Conservation (phyloP, 192 early-diverging fungal species). For the Entrophospora sp. region DNA sequence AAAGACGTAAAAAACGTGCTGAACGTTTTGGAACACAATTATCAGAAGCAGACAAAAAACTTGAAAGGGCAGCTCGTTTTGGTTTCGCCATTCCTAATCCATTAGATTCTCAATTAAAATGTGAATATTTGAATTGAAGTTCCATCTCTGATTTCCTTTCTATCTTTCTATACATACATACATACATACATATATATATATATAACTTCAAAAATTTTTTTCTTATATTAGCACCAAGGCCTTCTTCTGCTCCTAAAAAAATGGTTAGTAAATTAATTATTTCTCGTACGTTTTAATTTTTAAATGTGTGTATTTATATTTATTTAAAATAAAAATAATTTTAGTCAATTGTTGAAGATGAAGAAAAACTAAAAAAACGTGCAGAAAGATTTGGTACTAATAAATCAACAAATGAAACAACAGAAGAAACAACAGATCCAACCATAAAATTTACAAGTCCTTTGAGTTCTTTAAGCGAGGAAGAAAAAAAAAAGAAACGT, state of each 20-base stretch:
- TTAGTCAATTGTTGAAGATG: slow-evolving; percentile 31
- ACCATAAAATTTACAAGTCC: too few species aligned
- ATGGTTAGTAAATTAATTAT: neutral
- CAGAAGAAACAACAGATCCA: too few species aligned
- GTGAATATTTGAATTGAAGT: too few species aligned
- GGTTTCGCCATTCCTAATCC: slow-evolving; percentile 28
- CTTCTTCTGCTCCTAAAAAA: neutral
- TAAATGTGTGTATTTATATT: neutral
- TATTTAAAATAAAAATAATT: neutral
- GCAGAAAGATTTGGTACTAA: slow-evolving; percentile 45
- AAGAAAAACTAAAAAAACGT: slow-evolving; percentile 61
- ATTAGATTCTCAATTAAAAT: slow-evolving; percentile 12
- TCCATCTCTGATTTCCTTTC: too few species aligned
- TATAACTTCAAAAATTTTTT: neutral
- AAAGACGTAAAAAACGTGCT: slow-evolving; percentile 38
- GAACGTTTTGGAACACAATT: slow-evolving; percentile 40
- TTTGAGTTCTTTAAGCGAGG: slow-evolving; percentile 25
- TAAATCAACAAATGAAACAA: neutral
- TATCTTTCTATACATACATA: too few species aligned
- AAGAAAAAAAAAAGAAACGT: slow-evolving; percentile 61
- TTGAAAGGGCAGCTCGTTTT: slow-evolving; percentile 48
- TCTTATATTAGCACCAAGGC: neutral
- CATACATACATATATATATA: too few species aligned
- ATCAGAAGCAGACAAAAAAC: slow-evolving; percentile 38
- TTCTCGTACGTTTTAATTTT: neutral